phyloP scores from a whole-genome alignment of 495 filamentous ascomycete species.

The Choiromyces venosus region DNA sequence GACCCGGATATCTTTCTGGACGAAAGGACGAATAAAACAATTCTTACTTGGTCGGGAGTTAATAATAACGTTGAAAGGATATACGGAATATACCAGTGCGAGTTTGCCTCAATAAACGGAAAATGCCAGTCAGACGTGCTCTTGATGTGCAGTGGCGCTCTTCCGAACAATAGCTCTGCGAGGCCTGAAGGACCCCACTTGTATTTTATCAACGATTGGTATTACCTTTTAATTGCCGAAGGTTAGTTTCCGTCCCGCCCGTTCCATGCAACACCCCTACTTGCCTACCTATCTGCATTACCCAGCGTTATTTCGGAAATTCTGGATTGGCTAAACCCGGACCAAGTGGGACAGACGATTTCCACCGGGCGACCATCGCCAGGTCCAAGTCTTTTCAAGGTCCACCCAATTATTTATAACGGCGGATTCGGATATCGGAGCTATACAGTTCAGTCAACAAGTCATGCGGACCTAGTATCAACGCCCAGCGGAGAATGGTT shows the following conservation, averaged over 20 bases:
- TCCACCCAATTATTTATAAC: conserved; percentile 47
- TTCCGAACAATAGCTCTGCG: conserved; percentile 33
- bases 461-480: conserved; percentile 58
- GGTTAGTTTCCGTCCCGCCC: conserved; percentile 24
- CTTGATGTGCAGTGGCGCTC: conserved; percentile 11
- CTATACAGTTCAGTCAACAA: conserved; percentile 41
- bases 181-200: conserved; percentile 59
- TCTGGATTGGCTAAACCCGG: not conserved
- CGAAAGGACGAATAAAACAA: conserved; percentile 47
- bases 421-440: conserved; percentile 23
- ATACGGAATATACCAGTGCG: conserved; percentile 49
- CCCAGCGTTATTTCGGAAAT: too few relatives aligned
- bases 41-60: conserved; percentile 41
- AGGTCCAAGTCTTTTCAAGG: conserved; percentile 44
- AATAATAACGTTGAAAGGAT: conserved; percentile 14
- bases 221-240: conserved; percentile 57
- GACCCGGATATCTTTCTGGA: conserved; percentile 50
- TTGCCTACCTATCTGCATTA: too few relatives aligned
- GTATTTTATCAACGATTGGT: conserved; percentile 48
- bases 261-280: too few relatives aligned
- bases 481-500: conserved; percentile 54
- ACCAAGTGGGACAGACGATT: conserved; percentile 52
- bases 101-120: conserved; percentile 46
- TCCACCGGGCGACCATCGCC: conserved; percentile 46
- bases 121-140: conserved; percentile 45